Evolutionary conservation across 768 basidiomycete species (phyloP).

Genomic region (Jaapia argillacea): DNA sequence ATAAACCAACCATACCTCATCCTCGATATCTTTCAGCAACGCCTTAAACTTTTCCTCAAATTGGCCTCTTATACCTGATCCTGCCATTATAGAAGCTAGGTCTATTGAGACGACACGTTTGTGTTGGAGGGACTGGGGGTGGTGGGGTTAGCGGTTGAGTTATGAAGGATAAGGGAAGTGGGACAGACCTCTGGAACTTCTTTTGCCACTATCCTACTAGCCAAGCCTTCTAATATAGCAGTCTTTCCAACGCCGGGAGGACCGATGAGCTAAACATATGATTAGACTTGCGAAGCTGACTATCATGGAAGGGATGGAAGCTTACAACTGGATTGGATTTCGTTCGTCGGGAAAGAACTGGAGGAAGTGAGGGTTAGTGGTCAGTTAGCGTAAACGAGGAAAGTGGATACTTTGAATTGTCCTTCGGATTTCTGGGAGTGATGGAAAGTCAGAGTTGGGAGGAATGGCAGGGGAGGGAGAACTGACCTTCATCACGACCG

Average conservation of each 20-base stretch:
- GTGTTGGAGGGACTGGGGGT: constrained; percentile 61
- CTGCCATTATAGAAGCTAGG: constrained; percentile 75
- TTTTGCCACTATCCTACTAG: constrained; percentile 75
- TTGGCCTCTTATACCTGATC: constrained; percentile 85
- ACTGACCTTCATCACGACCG: constrained; percentile 72
- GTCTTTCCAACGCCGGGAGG: constrained; percentile 92
- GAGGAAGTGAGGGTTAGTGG: neutral
- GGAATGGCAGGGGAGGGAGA: too few species aligned
- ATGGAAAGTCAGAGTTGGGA: too few species aligned
- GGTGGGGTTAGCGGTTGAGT: neutral
- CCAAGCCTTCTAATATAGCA: constrained; percentile 84
- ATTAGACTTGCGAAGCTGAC: neutral
- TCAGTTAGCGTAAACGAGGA: too few species aligned
- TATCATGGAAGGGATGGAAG: constrained; percentile 3
- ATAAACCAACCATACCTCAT: constrained; percentile 39
- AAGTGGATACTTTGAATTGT: constrained; percentile 74
- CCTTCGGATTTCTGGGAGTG: constrained; percentile 60
- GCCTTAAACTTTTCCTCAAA: constrained; percentile 94
- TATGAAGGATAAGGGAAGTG: neutral
- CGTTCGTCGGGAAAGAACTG: constrained; percentile 79
- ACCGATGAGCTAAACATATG: constrained; percentile 50
- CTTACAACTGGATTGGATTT: constrained; percentile 87
- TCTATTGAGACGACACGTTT: constrained; percentile 88
- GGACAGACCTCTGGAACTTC: constrained; percentile 79
- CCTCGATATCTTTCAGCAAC: constrained; percentile 83